A percentile compares a stretch with the other conserved stretches of the same genome.
phyloP scores from a whole-genome alignment of 768 basidiomycete genomes.

The Trametes cinnabarina region DNA sequence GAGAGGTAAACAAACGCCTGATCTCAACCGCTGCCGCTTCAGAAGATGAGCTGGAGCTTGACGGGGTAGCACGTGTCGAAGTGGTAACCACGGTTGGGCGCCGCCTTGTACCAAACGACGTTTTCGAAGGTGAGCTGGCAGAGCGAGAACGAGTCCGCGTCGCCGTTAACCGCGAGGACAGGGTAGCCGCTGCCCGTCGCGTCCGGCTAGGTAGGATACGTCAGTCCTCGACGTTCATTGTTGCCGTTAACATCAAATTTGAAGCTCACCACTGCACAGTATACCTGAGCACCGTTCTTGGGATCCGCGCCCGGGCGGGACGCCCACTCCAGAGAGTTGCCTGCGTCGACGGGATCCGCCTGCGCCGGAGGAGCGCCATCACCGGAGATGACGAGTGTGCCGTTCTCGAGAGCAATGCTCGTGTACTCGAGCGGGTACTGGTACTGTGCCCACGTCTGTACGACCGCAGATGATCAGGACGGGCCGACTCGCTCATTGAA shows the following conservation, averaged over 20 bases:
- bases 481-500: too few species aligned
- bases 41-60: slow-evolving; percentile 21
- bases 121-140: slow-evolving; percentile 14
- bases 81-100: slow-evolving; percentile 19
- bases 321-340: too few species aligned
- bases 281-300: too few species aligned
- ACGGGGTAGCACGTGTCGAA: slow-evolving; percentile 24
- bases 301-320: too few species aligned
- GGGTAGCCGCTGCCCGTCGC: slow-evolving; percentile 27
- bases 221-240: too few species aligned
- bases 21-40: background rate
- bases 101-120: slow-evolving; percentile 22
- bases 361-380: too few species aligned
- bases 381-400: slow-evolving; percentile 17
- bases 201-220: too few species aligned
- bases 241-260: too few species aligned
- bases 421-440: slow-evolving; percentile 50
- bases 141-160: slow-evolving; percentile 20
- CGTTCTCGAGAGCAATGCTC: slow-evolving; percentile 35
- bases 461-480: too few species aligned
- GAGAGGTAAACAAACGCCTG: background rate
- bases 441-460: slow-evolving; percentile 47
- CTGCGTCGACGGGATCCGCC: too few species aligned
- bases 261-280: too few species aligned
- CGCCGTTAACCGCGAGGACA: slow-evolving; percentile 22